Conservation (phyloP, 306 rosid species). For the Fragaria vesca region DNA sequence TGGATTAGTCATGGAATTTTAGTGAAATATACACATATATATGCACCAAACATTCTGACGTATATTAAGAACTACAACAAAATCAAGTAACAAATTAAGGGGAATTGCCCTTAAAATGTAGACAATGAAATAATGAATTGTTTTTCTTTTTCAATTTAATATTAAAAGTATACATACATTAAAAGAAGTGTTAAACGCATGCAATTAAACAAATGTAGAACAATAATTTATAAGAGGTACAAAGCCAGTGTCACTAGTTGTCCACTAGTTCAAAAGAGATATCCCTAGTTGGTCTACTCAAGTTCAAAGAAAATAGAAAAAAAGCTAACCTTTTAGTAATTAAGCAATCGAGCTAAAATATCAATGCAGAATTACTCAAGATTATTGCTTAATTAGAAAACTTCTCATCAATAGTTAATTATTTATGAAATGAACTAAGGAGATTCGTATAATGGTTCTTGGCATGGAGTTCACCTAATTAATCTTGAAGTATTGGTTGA, state of each 20-base stretch:
- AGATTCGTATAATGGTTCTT: no score
- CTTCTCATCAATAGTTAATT: background rate
- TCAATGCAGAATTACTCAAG: background rate
- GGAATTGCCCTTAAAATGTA: no score
- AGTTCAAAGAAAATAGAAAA: background rate
- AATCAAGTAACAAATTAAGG: background rate
- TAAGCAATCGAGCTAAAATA: background rate
- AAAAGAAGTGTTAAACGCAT: slow-evolving; percentile 42
- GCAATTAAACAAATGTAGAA: slow-evolving; percentile 28
- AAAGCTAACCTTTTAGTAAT: background rate
- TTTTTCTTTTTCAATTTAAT: background rate
- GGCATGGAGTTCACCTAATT: background rate
- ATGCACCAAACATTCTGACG: background rate
- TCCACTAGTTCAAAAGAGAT: background rate
- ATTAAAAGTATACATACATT: slow-evolving; percentile 22
- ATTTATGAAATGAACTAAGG: no score
- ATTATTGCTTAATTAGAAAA: background rate
- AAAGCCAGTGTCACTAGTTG: slow-evolving; percentile 12
- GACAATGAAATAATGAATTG: background rate
- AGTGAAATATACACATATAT: background rate
- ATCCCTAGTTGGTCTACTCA: background rate
- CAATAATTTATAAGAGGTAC: background rate
- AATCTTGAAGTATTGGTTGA: no score
- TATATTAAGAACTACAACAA: background rate
- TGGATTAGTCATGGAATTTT: background rate